Conservation (phyloP, 2,329 filamentous ascomycete genomes). For the Fusarium tjaetaba region DNA sequence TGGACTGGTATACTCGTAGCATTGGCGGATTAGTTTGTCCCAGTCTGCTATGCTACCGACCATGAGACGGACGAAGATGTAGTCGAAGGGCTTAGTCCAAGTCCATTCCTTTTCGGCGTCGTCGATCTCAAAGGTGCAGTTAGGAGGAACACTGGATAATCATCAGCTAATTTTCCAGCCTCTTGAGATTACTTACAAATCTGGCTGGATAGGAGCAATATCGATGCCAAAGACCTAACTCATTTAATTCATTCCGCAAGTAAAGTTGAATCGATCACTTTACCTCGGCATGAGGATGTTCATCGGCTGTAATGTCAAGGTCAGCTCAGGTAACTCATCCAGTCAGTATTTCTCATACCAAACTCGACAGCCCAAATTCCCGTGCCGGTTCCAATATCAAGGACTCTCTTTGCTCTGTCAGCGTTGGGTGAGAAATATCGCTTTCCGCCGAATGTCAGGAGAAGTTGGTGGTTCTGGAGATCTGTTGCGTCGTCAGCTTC, state of each 20-base stretch:
- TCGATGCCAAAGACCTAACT: constrained; percentile 15
- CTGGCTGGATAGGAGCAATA: constrained; percentile 22
- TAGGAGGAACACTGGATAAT: not conserved
- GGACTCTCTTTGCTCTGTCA: constrained; percentile 14
- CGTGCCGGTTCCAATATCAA: constrained; percentile 27
- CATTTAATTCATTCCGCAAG: rapidly evolving
- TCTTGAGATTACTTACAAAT: not conserved
- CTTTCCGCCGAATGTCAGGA: constrained; percentile 19
- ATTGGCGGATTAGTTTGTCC: constrained; percentile 3
- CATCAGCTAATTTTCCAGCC: rapidly evolving
- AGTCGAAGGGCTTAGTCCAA: constrained; percentile 18
- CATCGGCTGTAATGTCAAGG: not conserved
- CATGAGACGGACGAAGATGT: constrained; percentile 30
- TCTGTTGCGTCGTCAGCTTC: not conserved
- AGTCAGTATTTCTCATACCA: not conserved
- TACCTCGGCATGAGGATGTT: constrained; percentile 29
- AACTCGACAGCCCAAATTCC: constrained; percentile 32
- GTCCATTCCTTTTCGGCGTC: constrained; percentile 29
- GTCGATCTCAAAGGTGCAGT: constrained; percentile 23
- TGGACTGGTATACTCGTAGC: not conserved
- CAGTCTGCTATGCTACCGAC: constrained; percentile 27
- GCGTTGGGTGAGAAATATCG: constrained; percentile 5
- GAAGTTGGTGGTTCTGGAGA: constrained; percentile 24
- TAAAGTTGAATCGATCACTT: rapidly evolving
- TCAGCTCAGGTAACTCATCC: rapidly evolving